Evolutionary conservation across 1,139 yeast genomes (phyloP).

Genomic region (Suhomyces coccinellae): DNA sequence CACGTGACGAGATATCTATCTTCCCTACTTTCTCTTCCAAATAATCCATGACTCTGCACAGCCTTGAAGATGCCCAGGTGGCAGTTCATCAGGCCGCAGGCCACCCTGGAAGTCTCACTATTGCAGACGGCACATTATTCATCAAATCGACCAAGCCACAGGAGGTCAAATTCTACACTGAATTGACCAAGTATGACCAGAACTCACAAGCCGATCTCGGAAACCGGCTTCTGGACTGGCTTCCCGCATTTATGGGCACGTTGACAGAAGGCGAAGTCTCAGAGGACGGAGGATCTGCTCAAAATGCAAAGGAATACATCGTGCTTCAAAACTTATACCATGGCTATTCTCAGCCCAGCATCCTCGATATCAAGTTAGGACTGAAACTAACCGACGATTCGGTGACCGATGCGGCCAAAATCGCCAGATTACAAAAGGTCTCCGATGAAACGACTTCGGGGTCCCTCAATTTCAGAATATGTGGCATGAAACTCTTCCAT

Average conservation of each 20-base stretch:
- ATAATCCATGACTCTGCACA: neutral
- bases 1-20: neutral
- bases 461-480: conserved; percentile 66
- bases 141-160: conserved; percentile 64
- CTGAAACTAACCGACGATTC: conserved; percentile 62
- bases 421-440: conserved; percentile 59
- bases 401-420: conserved; percentile 58
- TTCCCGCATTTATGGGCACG: conserved; percentile 43
- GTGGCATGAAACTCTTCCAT: conserved; percentile 76
- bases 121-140: conserved; percentile 59
- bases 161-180: conserved; percentile 72
- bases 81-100: conserved; percentile 74
- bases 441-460: conserved; percentile 80
- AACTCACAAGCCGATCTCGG: conserved; percentile 28
- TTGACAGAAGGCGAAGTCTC: conserved; percentile 21
- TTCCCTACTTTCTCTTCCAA: neutral
- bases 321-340: conserved; percentile 72
- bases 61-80: neutral
- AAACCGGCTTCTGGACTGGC: conserved; percentile 52
- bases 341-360: conserved; percentile 65
- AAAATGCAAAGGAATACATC: conserved; percentile 35
- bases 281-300: neutral
- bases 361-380: conserved; percentile 85
- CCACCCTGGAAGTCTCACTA: conserved; percentile 74
- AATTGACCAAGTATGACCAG: conserved; percentile 8